Evolutionary conservation across 2,329 filamentous ascomycete genomes (phyloP).

Genomic region (Hymenoscyphus fraxineus): DNA sequence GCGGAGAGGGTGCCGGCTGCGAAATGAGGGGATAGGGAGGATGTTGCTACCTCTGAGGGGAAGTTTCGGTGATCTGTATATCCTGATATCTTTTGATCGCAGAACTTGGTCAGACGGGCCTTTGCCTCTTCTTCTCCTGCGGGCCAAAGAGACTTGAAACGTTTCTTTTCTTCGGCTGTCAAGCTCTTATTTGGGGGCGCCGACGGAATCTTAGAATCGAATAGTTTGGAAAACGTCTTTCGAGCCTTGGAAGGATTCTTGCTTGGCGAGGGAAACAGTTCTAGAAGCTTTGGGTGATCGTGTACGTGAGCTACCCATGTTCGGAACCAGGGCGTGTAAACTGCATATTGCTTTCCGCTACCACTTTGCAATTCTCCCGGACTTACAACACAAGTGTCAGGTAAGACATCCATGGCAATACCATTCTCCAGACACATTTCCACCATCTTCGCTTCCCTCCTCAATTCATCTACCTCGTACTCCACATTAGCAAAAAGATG

Average conservation of each 20-base stretch:
- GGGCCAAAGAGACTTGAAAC: slow-evolving; percentile 62
- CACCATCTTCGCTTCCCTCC: slow-evolving; percentile 68
- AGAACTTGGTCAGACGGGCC: slow-evolving; percentile 61
- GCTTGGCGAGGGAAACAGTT: slow-evolving; percentile 54
- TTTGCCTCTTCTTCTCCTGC: slow-evolving; percentile 71
- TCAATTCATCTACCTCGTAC: slow-evolving; percentile 86
- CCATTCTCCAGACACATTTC: slow-evolving; percentile 56
- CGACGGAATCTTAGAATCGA: slow-evolving; percentile 56
- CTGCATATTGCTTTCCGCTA: slow-evolving; percentile 72
- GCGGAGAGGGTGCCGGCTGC: slow-evolving; percentile 65
- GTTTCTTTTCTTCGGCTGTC: slow-evolving; percentile 53
- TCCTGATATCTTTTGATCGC: slow-evolving; percentile 55
- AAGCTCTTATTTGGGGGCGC: slow-evolving; percentile 62
- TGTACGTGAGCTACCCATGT: slow-evolving; percentile 73
- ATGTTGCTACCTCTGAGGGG: slow-evolving; percentile 60
- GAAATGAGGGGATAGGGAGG: slow-evolving; percentile 68
- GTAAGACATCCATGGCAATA: slow-evolving; percentile 66
- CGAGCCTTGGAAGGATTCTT: slow-evolving; percentile 48
- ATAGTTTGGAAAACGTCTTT: slow-evolving; percentile 51
- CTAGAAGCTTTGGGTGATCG: slow-evolving; percentile 62
- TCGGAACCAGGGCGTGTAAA: slow-evolving; percentile 80
- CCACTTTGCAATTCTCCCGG: slow-evolving; percentile 67
- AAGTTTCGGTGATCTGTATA: slow-evolving; percentile 67
- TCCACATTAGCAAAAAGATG: slow-evolving; percentile 82
- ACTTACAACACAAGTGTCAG: slow-evolving; percentile 79